Conservation (phyloP, 176 grass and related monocot genomes). For the Aegilops tauschii region DNA sequence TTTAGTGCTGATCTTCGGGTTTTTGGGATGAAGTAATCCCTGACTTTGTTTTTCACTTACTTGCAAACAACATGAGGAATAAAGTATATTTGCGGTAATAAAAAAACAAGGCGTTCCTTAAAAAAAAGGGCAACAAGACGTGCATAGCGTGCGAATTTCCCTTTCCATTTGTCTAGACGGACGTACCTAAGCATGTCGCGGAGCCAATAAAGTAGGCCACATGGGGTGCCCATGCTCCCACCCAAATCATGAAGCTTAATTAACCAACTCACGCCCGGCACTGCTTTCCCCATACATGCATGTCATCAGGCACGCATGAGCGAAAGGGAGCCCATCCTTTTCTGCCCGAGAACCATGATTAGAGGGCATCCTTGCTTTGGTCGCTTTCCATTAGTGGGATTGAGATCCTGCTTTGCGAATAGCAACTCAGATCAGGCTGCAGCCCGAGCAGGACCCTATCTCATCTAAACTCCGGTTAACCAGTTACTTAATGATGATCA, state of each 20-base stretch:
- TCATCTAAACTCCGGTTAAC: constrained; percentile 24
- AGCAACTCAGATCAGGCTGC: neutral
- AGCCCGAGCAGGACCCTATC: neutral
- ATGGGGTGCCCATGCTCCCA: constrained; percentile 17
- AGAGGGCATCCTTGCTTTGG: neutral
- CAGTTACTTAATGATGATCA: neutral
- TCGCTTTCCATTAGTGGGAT: constrained; percentile 6
- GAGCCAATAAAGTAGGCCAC: constrained; percentile 41
- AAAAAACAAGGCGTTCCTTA: too few species aligned
- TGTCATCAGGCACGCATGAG: neutral
- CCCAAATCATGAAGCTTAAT: constrained; percentile 34
- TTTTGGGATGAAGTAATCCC: too few species aligned
- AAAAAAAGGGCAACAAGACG: neutral
- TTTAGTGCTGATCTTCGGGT: too few species aligned
- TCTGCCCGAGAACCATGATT: neutral
- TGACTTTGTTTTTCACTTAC: too few species aligned
- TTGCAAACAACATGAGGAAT: too few species aligned
- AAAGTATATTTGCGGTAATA: too few species aligned
- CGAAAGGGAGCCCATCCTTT: neutral
- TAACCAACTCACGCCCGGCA: neutral
- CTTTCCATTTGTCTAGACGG: constrained; percentile 15
- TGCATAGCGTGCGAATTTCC: constrained; percentile 6
- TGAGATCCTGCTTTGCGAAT: neutral
- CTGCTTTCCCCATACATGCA: constrained; percentile 18
- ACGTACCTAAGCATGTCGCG: constrained; percentile 24